Evolutionary conservation across 2,329 filamentous ascomycete species (phyloP).

Genomic region (Blumeria hordei): DNA sequence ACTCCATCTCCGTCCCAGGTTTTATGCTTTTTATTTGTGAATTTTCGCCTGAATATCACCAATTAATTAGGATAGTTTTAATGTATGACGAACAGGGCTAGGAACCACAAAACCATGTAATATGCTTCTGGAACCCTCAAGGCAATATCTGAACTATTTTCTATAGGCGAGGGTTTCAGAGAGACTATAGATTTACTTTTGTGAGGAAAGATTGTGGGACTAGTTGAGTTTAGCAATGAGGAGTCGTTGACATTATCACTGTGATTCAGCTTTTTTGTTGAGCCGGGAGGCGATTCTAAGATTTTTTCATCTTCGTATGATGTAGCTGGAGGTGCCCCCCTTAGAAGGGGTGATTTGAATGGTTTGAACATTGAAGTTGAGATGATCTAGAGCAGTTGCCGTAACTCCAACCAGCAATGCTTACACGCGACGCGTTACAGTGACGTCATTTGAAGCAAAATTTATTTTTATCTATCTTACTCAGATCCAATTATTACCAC

Average conservation of each 20-base stretch:
- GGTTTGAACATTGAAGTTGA: constrained; percentile 13
- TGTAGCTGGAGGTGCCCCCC: constrained; percentile 5
- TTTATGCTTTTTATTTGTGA: constrained; percentile 49
- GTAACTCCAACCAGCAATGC: no score
- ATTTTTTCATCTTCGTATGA: constrained; percentile 2
- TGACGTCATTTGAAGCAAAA: no score
- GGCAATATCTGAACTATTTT: neutral
- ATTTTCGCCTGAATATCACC: constrained; percentile 30
- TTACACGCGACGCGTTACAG: no score
- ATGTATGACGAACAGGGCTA: neutral
- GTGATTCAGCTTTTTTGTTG: constrained; percentile 11
- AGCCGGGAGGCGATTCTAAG: constrained; percentile 6
- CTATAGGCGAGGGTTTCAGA: constrained; percentile 8
- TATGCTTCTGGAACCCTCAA: constrained; percentile 10
- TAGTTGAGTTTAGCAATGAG: constrained; percentile 3
- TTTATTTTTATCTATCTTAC: no score
- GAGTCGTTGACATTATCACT: constrained; percentile 11
- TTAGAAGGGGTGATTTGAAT: constrained; percentile 13
- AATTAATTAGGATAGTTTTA: constrained; percentile 2
- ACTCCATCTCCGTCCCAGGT: constrained; percentile 56
- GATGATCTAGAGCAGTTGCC: no score
- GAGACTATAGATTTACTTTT: constrained; percentile 13
- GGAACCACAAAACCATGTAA: constrained; percentile 15
- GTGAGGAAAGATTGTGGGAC: constrained; percentile 8
- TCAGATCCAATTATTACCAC: no score